phyloP scores from a whole-genome alignment of 345 rosid species.

The Salix arbutifolia region DNA sequence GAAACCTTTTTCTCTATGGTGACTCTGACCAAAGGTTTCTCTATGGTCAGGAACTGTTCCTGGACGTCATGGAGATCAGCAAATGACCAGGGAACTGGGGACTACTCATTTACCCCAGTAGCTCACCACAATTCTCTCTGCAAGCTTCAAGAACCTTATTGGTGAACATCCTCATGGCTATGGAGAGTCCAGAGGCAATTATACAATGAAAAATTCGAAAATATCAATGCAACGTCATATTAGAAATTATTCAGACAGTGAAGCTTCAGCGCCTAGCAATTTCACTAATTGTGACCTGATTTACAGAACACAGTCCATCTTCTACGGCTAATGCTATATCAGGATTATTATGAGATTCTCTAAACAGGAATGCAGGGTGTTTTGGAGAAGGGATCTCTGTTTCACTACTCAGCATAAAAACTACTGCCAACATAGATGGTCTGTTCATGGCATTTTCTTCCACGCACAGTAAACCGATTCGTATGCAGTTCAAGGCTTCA shows the following conservation, averaged over 20 bases:
- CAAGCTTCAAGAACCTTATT: too few relatives aligned
- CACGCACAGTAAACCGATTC: slow-evolving; percentile 2
- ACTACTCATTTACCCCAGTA: too few relatives aligned
- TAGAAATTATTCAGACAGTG: too few relatives aligned
- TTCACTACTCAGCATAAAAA: neutral
- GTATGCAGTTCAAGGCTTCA: slow-evolving; percentile 8
- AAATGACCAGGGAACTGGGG: too few relatives aligned
- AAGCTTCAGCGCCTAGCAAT: neutral
- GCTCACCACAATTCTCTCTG: too few relatives aligned
- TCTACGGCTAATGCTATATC: neutral
- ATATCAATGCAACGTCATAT: too few relatives aligned
- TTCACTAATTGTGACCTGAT: neutral
- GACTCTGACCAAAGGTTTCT: neutral
- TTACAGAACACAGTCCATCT: neutral
- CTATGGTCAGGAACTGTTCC: neutral
- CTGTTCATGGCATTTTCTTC: neutral
- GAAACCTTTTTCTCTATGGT: slow-evolving; percentile 1
- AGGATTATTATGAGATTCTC: neutral
- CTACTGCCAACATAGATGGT: slow-evolving; percentile 3
- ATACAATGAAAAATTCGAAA: too few relatives aligned
- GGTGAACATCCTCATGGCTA: too few relatives aligned
- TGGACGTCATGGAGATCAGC: too few relatives aligned
- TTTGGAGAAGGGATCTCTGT: neutral
- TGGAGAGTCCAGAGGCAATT: too few relatives aligned
- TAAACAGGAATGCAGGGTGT: neutral